These are phyloP conservation scores for Hypoxylon cercidicola DNA, from an alignment of 495 filamentous ascomycete species.

Conservation along the genomic window DNA sequence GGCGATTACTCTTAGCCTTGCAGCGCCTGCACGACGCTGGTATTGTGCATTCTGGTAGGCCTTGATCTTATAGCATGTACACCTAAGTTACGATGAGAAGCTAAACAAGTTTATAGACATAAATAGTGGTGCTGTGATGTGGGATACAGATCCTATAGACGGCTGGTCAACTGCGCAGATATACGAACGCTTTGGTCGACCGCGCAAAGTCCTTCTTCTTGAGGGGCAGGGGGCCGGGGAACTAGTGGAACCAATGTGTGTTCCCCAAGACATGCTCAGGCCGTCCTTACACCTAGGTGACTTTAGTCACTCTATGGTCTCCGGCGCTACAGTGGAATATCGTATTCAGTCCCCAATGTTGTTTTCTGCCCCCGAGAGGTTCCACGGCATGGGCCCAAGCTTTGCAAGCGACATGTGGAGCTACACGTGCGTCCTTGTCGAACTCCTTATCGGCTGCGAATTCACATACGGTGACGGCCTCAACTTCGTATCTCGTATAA, in stretches of 20 bases:
- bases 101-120: conserved; percentile 32
- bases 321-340: conserved; percentile 25
- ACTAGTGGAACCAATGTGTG: conserved; percentile 31
- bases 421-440: conserved; percentile 46
- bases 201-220: conserved; percentile 38
- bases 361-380: conserved; percentile 47
- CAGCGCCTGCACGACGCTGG: conserved; percentile 44
- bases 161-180: conserved; percentile 36
- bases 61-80: neutral
- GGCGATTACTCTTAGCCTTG: conserved; percentile 44
- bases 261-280: conserved; percentile 36
- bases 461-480: conserved; percentile 14
- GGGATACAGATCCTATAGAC: conserved; percentile 38
- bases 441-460: conserved; percentile 39
- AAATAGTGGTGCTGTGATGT: conserved; percentile 41
- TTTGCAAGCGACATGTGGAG: conserved; percentile 52
- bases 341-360: conserved; percentile 31
- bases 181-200: conserved; percentile 44
- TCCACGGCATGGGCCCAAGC: conserved; percentile 44
- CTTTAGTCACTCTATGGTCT: conserved; percentile 33
- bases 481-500: conserved; percentile 19
- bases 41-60: conserved; percentile 45
- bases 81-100: neutral
- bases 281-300: conserved; percentile 11
- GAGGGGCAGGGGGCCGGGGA: conserved; percentile 32